Evolutionary conservation across 208 protist genomes (phyloP).

Genomic region (Trypanosoma caninum): DNA sequence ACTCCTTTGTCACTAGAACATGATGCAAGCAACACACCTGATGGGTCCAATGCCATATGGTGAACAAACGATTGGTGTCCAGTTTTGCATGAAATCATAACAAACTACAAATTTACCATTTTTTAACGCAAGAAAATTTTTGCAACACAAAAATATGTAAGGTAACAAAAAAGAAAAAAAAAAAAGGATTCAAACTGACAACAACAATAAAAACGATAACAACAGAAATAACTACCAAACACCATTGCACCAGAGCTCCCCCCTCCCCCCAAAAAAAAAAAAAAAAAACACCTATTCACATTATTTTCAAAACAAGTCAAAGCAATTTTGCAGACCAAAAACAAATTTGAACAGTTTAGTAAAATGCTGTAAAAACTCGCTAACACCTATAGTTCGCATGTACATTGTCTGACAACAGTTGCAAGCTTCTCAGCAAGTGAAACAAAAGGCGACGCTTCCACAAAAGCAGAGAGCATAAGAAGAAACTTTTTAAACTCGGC

Average conservation of each 20-base stretch:
- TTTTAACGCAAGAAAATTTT: too few relatives aligned
- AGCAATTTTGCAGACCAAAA: not conserved
- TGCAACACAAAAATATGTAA: too few relatives aligned
- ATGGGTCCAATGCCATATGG: constrained; percentile 77
- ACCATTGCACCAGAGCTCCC: not conserved
- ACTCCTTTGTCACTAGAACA: constrained; percentile 88
- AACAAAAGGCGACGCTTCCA: constrained; percentile 73
- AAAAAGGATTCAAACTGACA: constrained; percentile 8
- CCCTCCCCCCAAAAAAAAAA: not conserved
- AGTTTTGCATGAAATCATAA: constrained; percentile 53
- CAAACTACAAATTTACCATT: constrained; percentile 3
- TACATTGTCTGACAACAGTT: constrained; percentile 31
- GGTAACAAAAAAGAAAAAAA: constrained; percentile 21
- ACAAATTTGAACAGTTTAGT: too few relatives aligned
- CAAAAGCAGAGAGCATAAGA: constrained; percentile 34
- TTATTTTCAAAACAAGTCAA: not conserved
- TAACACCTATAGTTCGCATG: not conserved
- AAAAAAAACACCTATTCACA: not conserved
- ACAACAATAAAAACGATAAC: not conserved
- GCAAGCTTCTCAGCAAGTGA: constrained; percentile 50
- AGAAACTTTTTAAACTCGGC: constrained; percentile 64
- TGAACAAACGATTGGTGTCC: constrained; percentile 79
- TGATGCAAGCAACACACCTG: constrained; percentile 69
- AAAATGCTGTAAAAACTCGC: not conserved
- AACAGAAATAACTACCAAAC: constrained; percentile 1